These are phyloP conservation scores for Cronartium quercuum DNA, from an alignment of 1,284 basidiomycete species.

Conservation along the genomic window DNA sequence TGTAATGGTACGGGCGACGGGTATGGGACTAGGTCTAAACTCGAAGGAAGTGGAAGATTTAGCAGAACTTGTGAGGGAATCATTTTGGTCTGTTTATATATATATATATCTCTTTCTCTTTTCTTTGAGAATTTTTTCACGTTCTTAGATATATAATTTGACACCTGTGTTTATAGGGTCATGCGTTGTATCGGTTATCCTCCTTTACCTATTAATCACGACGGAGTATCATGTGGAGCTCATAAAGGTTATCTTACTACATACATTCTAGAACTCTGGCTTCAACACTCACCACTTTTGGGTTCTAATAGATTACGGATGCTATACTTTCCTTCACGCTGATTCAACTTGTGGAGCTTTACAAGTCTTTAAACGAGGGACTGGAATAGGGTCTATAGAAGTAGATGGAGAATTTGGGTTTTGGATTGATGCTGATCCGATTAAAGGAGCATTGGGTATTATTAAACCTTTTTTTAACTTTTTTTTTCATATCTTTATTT, in stretches of 20 bases:
- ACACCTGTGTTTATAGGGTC: slow-evolving; percentile 56
- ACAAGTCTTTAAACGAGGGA: slow-evolving; percentile 65
- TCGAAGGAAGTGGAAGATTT: slow-evolving; percentile 64
- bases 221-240: slow-evolving; percentile 75
- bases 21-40: slow-evolving; percentile 66
- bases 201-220: slow-evolving; percentile 65
- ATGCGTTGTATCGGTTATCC: slow-evolving; percentile 61
- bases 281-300: slow-evolving; percentile 49
- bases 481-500: not conserved
- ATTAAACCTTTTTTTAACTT: slow-evolving; percentile 58
- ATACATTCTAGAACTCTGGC: not conserved
- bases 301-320: slow-evolving; percentile 81
- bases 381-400: slow-evolving; percentile 45
- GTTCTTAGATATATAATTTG: not conserved
- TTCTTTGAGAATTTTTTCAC: not conserved
- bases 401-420: slow-evolving; percentile 49
- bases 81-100: slow-evolving; percentile 70
- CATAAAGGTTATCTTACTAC: slow-evolving; percentile 58
- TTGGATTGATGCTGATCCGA: slow-evolving; percentile 55
- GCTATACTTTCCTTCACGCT: slow-evolving; percentile 65
- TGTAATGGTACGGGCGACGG: slow-evolving; percentile 54
- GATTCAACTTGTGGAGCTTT: slow-evolving; percentile 70
- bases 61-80: slow-evolving; percentile 63
- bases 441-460: slow-evolving; percentile 66
- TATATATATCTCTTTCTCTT: not conserved